Conservation (phyloP, 2,329 filamentous ascomycete genomes). For the Gyromitra esculenta region DNA sequence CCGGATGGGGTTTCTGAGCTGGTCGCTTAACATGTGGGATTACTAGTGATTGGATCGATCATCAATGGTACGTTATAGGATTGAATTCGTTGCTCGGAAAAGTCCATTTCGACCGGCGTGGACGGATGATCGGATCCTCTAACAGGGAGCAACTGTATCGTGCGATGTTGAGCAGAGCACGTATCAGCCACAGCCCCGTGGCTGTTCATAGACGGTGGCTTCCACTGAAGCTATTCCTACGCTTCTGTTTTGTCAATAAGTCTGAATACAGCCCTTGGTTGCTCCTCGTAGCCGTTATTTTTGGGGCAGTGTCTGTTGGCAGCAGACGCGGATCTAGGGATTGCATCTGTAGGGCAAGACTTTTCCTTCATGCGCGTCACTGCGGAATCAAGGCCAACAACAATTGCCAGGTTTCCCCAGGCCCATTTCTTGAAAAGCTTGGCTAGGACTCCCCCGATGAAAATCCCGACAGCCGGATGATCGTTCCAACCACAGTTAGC, state of each 20-base stretch:
- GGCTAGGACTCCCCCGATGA: neutral
- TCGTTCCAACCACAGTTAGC: neutral
- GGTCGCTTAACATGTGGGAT: neutral
- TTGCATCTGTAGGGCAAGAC: neutral
- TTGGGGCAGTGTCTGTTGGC: neutral
- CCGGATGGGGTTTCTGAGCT: neutral
- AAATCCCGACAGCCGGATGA: slow-evolving; percentile 1
- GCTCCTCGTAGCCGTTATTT: neutral
- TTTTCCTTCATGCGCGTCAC: neutral
- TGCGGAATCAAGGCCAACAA: neutral
- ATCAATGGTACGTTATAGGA: neutral
- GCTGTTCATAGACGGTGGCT: slow-evolving; percentile 8
- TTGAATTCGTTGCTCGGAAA: neutral
- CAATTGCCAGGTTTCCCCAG: neutral
- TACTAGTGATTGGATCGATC: slow-evolving; percentile 13
- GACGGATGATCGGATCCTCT: neutral
- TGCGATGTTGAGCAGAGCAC: neutral
- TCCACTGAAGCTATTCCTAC: slow-evolving; percentile 10
- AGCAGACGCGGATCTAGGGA: neutral
- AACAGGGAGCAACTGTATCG: neutral
- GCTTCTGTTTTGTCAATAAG: neutral
- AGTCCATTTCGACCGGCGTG: neutral
- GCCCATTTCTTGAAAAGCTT: neutral
- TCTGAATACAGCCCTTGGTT: neutral
- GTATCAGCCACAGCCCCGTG: slow-evolving; percentile 24